phyloP scores from a whole-genome alignment of 73 alveolate species.

The Diophrys appendiculata region DNA sequence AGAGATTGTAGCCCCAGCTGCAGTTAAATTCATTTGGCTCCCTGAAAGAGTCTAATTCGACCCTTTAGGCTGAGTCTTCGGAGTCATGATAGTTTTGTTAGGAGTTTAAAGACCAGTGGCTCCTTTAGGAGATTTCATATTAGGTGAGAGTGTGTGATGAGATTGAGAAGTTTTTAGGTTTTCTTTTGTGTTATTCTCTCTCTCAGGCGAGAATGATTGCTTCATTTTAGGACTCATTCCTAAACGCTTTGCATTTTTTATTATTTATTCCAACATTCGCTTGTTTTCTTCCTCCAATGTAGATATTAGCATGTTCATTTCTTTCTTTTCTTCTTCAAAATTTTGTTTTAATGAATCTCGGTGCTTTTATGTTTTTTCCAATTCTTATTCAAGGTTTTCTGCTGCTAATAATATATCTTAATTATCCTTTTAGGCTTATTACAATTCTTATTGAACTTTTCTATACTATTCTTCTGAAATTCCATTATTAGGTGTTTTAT shows the following conservation, averaged over 20 bases:
- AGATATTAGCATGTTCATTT: conserved; percentile 7
- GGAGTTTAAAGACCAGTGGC: conserved; percentile 1
- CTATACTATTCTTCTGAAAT: too few species aligned
- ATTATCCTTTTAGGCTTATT: conserved; percentile 29
- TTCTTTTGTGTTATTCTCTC: neutral
- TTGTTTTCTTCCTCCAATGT: conserved; percentile 22
- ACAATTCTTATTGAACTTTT: conserved; percentile 14
- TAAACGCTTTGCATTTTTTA: conserved; percentile 6
- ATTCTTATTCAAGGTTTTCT: conserved; percentile 16
- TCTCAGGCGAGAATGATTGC: neutral
- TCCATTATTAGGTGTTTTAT: too few species aligned
- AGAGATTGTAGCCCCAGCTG: neutral
- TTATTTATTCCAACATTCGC: neutral
- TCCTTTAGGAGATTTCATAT: neutral
- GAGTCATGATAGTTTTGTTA: neutral
- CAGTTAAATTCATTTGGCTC: neutral
- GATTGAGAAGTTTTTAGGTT: neutral
- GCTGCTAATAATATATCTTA: too few species aligned
- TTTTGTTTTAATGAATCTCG: neutral
- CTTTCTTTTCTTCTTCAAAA: conserved; percentile 17
- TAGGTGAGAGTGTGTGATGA: neutral
- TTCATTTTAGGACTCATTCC: neutral
- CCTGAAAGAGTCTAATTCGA: neutral
- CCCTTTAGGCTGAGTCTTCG: too few species aligned
- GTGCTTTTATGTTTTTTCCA: conserved; percentile 17